Base-by-base conservation (phyloP, 2,329 filamentous ascomycete genomes). In the Aspergillus novoparasiticus region DNA sequence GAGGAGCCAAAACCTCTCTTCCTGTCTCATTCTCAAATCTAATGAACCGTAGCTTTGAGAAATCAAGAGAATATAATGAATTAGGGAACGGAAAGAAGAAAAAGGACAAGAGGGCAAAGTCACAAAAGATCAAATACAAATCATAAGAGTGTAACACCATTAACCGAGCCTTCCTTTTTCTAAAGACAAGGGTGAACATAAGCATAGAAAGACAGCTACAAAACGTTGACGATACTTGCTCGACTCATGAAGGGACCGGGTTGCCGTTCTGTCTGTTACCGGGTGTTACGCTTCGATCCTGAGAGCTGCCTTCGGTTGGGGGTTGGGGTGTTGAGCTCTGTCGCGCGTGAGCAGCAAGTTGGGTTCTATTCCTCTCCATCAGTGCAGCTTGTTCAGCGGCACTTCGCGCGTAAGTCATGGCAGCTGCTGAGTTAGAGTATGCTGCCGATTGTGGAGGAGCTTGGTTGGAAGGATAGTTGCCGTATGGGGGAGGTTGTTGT, bases 351-450 rank as follows among this genome's bases (percentile, higher is more conserved):
- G 69, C 68, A 6, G 75, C 72, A 54, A 78, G 60, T 50, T 79
- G 78, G n/a, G 74, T 70, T 64, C 76, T 78, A 51, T 75, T 76
- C 43, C 76, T 71, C 39, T 79, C 76, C 70, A 79, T 76, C 51
- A 78, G 58, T 3, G 73, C 72, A 26, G 76, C 76, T 65, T 80
- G 78, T 58, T 80, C 78, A 46, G 77, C 74, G 19, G 76, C 75
- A 69, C 71, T 79, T 30, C 79, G 74, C 28, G 76, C 69, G 67
- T 78, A 78, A n/a, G 74, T 72, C 39, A 75, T 70, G 34, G 73
- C 71, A 14, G 75, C 73, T 14, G 78, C 73, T 14, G 71, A 76
- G 59, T 76, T 79, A 26, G 76, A 66, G 57, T 78, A 78, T 19
- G 67, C 63, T 16, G 68, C 64, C 11, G 77, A 72, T 46, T 73